Evolutionary conservation across 75 land plant genomes (phyloP).

Genomic region (Ceratopteris richardii): DNA sequence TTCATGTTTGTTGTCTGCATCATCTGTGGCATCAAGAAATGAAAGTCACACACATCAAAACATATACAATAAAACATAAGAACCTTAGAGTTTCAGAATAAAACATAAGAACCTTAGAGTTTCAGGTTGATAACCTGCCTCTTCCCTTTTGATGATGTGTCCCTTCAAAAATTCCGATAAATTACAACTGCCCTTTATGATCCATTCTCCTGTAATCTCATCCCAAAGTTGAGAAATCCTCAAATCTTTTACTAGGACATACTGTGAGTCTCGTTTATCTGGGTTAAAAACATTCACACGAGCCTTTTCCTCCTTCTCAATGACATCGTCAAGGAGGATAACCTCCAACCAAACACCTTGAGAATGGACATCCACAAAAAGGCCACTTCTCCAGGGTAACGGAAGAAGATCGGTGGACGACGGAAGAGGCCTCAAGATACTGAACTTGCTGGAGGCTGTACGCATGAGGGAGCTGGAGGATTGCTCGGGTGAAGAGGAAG

Average conservation of each 20-base stretch:
- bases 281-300: slow-evolving; percentile 11
- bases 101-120: too few relatives aligned
- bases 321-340: slow-evolving; percentile 12
- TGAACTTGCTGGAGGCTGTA: background rate
- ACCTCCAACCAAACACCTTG: slow-evolving; percentile 26
- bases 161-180: background rate
- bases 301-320: background rate
- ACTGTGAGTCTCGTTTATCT: slow-evolving; percentile 7
- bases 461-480: background rate
- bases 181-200: slow-evolving; percentile 4
- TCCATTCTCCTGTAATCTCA: slow-evolving; percentile 14
- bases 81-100: too few relatives aligned
- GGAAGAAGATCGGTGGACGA: background rate
- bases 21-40: too few relatives aligned
- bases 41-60: background rate
- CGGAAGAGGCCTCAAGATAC: slow-evolving; percentile 2
- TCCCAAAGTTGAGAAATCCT: slow-evolving; percentile 19
- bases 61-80: too few relatives aligned
- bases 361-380: slow-evolving; percentile 15
- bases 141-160: background rate
- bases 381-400: slow-evolving; percentile 10
- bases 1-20: too few relatives aligned
- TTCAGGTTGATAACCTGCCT: slow-evolving; percentile 1
- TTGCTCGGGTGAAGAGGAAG: background rate
- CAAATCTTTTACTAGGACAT: background rate